Percentiles rank a stretch among this genome's conserved stretches.
phyloP scores from a whole-genome alignment of 345 rosid species.

The Populus nigra region DNA sequence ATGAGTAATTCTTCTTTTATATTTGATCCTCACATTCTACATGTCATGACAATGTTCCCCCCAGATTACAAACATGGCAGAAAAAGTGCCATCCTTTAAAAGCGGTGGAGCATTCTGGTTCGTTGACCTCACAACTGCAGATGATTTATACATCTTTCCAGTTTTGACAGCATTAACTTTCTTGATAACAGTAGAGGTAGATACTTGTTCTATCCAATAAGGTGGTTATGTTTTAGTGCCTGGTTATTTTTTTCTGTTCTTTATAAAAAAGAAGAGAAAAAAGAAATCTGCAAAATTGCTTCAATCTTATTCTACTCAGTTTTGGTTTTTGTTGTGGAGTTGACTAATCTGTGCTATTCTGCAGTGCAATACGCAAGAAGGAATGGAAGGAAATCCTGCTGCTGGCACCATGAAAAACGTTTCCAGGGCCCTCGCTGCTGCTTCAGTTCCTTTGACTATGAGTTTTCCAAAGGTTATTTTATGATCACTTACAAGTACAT shows the following conservation, averaged over 20 bases:
- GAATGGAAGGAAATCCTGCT: constrained; percentile 78
- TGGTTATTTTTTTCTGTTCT: neutral
- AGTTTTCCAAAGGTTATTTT: constrained; percentile 64
- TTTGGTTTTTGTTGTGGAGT: neutral
- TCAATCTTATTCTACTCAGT: neutral
- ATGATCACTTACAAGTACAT: neutral
- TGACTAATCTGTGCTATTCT: constrained; percentile 7
- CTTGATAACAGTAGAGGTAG: constrained; percentile 85
- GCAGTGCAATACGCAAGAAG: constrained; percentile 82
- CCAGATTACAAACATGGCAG: constrained; percentile 80
- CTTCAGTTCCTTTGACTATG: constrained; percentile 71
- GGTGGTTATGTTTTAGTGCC: neutral
- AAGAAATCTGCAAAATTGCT: neutral
- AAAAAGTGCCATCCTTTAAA: constrained; percentile 83
- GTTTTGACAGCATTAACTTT: constrained; percentile 59
- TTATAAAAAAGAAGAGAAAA: too few species aligned
- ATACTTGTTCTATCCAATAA: neutral
- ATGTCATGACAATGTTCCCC: neutral
- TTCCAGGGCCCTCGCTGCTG: constrained; percentile 56
- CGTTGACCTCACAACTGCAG: constrained; percentile 65
- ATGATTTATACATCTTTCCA: constrained; percentile 70
- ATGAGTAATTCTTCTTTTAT: neutral
- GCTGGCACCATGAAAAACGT: constrained; percentile 55
- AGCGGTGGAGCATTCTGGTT: constrained; percentile 85
- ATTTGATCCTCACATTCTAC: neutral